Conservation (phyloP, 257 asterid species). For the Salvia splendens region DNA sequence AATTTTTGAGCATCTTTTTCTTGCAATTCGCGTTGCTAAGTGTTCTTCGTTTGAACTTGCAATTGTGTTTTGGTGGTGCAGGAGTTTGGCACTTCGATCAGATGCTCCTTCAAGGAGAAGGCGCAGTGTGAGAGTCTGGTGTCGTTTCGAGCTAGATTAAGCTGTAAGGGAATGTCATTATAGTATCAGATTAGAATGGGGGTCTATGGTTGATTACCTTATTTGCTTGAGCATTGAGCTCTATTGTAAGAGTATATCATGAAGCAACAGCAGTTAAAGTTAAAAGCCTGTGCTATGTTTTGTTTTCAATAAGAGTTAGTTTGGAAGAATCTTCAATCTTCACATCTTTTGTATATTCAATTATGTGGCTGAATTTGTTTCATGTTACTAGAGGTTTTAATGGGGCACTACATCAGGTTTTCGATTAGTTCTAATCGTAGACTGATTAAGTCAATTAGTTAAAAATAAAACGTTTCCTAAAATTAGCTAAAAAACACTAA, state of each 20-base stretch:
- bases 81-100: slow-evolving; percentile 62
- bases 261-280: slow-evolving; percentile 9
- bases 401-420: too few relatives aligned
- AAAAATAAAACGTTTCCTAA: too few relatives aligned
- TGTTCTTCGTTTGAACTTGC: not conserved
- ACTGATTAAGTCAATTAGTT: too few relatives aligned
- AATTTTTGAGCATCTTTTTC: not conserved
- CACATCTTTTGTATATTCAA: too few relatives aligned
- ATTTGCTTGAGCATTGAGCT: too few relatives aligned
- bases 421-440: too few relatives aligned
- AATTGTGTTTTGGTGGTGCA: slow-evolving; percentile 28
- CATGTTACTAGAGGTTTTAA: too few relatives aligned
- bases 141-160: slow-evolving; percentile 20
- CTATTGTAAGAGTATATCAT: not conserved
- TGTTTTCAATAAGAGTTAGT: too few relatives aligned
- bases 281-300: not conserved
- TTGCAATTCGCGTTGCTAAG: not conserved
- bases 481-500: not conserved
- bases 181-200: not conserved
- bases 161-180: not conserved
- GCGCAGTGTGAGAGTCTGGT: slow-evolving; percentile 1
- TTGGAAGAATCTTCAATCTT: too few relatives aligned
- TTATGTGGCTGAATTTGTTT: too few relatives aligned
- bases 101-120: slow-evolving; percentile 46
- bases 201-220: not conserved